These are phyloP conservation scores for Fusarium miscanthi DNA, from an alignment of 2,329 filamentous ascomycete genomes.

Conservation along the genomic window DNA sequence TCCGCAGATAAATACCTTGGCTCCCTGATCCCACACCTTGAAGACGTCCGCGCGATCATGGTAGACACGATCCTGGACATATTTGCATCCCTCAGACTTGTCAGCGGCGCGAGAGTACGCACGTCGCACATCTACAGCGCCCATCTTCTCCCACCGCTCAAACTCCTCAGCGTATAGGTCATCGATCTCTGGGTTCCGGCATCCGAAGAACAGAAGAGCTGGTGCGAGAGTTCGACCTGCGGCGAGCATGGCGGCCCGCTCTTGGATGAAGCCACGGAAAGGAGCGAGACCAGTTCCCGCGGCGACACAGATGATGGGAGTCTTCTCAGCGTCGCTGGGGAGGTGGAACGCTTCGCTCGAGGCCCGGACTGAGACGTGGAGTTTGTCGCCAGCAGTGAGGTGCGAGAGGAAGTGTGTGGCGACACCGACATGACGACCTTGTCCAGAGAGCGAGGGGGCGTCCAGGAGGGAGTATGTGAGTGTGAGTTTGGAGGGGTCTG, in stretches of 20 bases:
- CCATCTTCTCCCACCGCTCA: conserved; percentile 64
- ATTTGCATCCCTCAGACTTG: conserved; percentile 59
- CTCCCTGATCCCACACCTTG: conserved; percentile 55
- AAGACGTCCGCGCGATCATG: conserved; percentile 51
- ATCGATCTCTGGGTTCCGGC: conserved; percentile 65
- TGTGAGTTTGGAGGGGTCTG: conserved; percentile 65
- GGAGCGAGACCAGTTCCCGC: conserved; percentile 69
- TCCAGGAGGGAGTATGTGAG: conserved; percentile 77
- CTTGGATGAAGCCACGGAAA: conserved; percentile 72
- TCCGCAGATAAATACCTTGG: conserved; percentile 74
- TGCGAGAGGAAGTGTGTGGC: conserved; percentile 69
- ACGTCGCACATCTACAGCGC: conserved; percentile 65
- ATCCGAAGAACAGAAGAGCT: conserved; percentile 74
- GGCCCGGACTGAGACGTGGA: conserved; percentile 62
- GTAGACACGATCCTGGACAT: conserved; percentile 59
- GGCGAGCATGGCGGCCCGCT: conserved; percentile 64
- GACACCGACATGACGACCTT: conserved; percentile 66
- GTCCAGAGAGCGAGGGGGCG: conserved; percentile 62
- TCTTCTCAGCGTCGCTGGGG: conserved; percentile 56
- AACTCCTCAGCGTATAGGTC: conserved; percentile 70
- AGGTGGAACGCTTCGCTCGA: conserved; percentile 62
- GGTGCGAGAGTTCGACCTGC: conserved; percentile 66
- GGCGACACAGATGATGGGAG: conserved; percentile 62
- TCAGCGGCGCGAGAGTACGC: conserved; percentile 61
- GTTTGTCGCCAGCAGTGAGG: conserved; percentile 56